phyloP scores from a whole-genome alignment of 768 basidiomycete species.

The Suillus placidus region DNA sequence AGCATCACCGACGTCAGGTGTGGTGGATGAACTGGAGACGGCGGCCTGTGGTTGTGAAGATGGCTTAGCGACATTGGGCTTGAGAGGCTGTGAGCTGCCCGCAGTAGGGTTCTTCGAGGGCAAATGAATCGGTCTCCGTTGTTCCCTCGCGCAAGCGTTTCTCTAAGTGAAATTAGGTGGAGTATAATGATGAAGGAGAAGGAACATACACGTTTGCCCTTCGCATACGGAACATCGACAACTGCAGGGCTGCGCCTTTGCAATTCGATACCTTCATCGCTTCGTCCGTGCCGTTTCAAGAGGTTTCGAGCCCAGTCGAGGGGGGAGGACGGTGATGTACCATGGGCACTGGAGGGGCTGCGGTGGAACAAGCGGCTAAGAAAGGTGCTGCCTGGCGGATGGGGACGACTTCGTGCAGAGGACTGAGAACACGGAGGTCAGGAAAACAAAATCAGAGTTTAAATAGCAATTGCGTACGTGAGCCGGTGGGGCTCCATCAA shows the following conservation, averaged over 20 bases:
- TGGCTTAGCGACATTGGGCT: neutral
- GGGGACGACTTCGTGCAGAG: neutral
- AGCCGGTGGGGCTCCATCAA: neutral
- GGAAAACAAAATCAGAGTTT: neutral
- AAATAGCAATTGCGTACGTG: neutral
- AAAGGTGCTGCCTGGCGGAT: neutral
- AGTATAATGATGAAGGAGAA: too few relatives aligned
- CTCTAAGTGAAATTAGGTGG: too few relatives aligned
- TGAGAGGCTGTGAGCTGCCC: neutral
- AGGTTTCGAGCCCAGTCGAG: neutral
- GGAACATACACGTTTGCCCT: too few relatives aligned
- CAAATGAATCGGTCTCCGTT: too few relatives aligned
- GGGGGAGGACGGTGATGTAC: too few relatives aligned
- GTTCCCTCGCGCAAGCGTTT: neutral
- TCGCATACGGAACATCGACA: neutral
- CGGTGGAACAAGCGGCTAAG: neutral
- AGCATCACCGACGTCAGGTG: neutral
- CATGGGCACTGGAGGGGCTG: neutral
- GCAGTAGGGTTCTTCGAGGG: too few relatives aligned
- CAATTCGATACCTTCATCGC: neutral
- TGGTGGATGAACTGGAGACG: neutral
- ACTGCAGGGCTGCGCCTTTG: neutral
- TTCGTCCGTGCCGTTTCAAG: neutral
- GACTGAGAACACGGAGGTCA: neutral
- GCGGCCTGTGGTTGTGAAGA: neutral